Evolutionary conservation across 2,329 filamentous ascomycete genomes (phyloP).

Genomic region (Bimuria novae-zelandiae): DNA sequence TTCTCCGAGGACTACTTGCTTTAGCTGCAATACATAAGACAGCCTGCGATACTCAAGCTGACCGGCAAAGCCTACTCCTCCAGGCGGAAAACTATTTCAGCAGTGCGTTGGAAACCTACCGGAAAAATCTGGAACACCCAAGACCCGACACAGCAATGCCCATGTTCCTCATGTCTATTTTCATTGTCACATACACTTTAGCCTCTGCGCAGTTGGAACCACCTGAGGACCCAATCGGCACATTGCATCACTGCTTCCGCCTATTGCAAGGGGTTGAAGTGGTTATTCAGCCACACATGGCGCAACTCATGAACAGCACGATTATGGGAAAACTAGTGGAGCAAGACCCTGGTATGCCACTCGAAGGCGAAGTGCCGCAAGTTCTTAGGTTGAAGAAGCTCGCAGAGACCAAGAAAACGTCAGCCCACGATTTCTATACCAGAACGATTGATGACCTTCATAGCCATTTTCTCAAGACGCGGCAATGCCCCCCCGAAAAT

Average conservation of each 20-base stretch:
- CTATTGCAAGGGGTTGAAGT: slow-evolving; percentile 32
- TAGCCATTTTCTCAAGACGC: slow-evolving; percentile 22
- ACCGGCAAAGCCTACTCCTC: slow-evolving; percentile 26
- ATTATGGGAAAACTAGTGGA: slow-evolving; percentile 23
- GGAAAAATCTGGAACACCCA: slow-evolving; percentile 28
- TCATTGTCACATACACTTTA: slow-evolving; percentile 37
- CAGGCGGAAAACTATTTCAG: slow-evolving; percentile 37
- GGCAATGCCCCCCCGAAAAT: slow-evolving; percentile 21
- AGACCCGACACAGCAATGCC: slow-evolving; percentile 26
- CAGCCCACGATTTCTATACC: slow-evolving; percentile 21
- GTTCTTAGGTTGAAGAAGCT: slow-evolving; percentile 30
- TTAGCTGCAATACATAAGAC: slow-evolving; percentile 36
- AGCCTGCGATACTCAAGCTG: slow-evolving; percentile 20
- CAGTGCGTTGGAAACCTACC: slow-evolving; percentile 28
- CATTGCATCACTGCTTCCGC: slow-evolving; percentile 37
- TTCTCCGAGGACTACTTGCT: slow-evolving; percentile 37
- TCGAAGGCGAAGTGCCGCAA: slow-evolving; percentile 22
- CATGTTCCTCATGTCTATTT: slow-evolving; percentile 37
- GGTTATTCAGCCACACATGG: slow-evolving; percentile 30
- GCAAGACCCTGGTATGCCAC: slow-evolving; percentile 18
- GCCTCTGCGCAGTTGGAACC: slow-evolving; percentile 31
- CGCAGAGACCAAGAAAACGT: slow-evolving; percentile 26
- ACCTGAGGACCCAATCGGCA: slow-evolving; percentile 33
- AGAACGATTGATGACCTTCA: slow-evolving; percentile 32
- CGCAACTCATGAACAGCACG: slow-evolving; percentile 22